Evolutionary conservation across 1,139 yeast species (phyloP), one percentile per base, ranked within the genome.

Genomic region (Maudiozyma humilis): DNA sequence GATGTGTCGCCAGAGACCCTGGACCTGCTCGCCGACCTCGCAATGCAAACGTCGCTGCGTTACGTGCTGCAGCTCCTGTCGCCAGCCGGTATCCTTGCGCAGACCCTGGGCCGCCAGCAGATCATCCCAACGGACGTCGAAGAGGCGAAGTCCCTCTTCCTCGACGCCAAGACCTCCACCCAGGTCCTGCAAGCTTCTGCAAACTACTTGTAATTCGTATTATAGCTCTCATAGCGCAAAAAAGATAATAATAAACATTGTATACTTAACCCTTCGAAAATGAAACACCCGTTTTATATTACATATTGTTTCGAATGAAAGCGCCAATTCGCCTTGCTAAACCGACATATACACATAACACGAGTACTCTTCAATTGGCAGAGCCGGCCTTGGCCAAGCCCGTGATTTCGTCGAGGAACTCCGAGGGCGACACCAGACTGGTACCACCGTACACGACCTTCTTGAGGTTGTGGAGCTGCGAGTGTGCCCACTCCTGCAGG

Each of bases 41-140:
- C 96, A 5, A 66, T 77, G 15, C 69, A 70, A 35, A 83, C 91
- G 16, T 86, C 96, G 3, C 72, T 91, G 58, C 82, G 99, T 65
- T 93, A 93, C 62, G 88, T 94, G 13, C 70, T 91, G 55, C 98
- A 93, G 63, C 72, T 91, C 53, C 71, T 91, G 61, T 81, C 96
- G 0, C 98, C 98, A 15, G 81, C 96, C 3, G 93, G 88, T 43
- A 77, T 93, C 38, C 73, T 91, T 52, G 82, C 96, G 38, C 74
- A 76, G 55, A 75, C 87, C 27, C 73, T 78, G 48, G 85, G 86
- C 42, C 81, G 95, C 51, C 66, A 70, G 36, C 91, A 84, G 60
- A 81, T 93, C 47, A 69, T 70, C 20, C 70, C 75, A 10, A 72
- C 70, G 20, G 97, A 93, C 61, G 72, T 93, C 44, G 94, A 84